These are phyloP conservation scores for Amanita subjunquillea DNA, from an alignment of 768 basidiomycete genomes.

Conservation along the genomic window DNA sequence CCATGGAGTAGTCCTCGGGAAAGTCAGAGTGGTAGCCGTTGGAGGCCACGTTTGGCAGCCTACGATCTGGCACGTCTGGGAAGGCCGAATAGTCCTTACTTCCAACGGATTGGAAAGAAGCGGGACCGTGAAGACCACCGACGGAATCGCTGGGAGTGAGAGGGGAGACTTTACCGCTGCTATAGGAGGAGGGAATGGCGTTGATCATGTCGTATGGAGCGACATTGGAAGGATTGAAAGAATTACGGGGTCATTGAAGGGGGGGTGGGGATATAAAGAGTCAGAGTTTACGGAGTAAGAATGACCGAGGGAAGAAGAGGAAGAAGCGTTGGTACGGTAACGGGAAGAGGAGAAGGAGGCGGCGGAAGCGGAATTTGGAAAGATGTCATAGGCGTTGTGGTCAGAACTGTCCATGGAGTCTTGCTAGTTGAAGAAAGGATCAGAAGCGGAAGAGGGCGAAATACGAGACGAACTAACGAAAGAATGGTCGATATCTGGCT, in stretches of 20 bases:
- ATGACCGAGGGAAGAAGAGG: conserved; percentile 57
- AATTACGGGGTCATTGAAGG: conserved; percentile 50
- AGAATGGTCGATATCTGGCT: conserved; percentile 47
- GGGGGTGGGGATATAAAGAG: conserved; percentile 44
- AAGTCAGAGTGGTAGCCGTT: conserved; percentile 49
- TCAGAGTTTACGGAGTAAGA: conserved; percentile 46
- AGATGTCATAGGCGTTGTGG: conserved; percentile 55
- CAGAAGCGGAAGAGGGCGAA: conserved; percentile 20
- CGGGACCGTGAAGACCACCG: conserved; percentile 42
- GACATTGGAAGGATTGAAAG: conserved; percentile 41
- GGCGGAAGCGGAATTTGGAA: conserved; percentile 33
- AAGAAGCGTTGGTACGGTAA: conserved; percentile 65
- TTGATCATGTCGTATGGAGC: conserved; percentile 58
- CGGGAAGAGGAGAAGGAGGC: conserved; percentile 43
- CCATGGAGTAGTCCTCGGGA: conserved; percentile 52
- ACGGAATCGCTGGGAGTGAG: conserved; percentile 61
- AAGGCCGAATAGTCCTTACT: conserved; percentile 53
- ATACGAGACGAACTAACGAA: conserved; percentile 21
- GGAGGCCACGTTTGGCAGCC: conserved; percentile 33
- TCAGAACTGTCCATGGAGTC: conserved; percentile 48
- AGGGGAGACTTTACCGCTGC: conserved; percentile 69
- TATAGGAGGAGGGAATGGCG: conserved; percentile 53
- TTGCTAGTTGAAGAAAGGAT: conserved; percentile 26
- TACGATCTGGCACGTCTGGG: conserved; percentile 53
- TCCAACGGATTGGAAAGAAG: conserved; percentile 34